Evolutionary conservation across 768 basidiomycete genomes (phyloP), one percentile per base, ranked within the genome.

Genomic region (Galerina sulciceps): DNA sequence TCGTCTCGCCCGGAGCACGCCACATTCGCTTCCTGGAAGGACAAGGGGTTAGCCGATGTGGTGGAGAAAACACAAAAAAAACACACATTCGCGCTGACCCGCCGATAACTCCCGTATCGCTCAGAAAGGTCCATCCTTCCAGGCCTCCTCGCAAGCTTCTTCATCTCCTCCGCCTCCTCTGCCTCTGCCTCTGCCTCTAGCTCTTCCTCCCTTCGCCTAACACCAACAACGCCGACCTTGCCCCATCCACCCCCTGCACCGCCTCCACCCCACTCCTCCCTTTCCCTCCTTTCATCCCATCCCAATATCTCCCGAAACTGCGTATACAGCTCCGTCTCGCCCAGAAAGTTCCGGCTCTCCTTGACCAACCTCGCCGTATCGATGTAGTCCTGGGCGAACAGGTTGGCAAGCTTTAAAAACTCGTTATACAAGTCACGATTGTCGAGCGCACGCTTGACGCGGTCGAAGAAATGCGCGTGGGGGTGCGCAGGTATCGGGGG

Each of bases 1-100:
- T 94, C 92, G 67, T 99, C 97, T 14, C 97, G 90, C 2, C 97
- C 97, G 2, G 96, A 92, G 69, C 97, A 99, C 0, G 89, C 79
- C 13, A 96, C 88, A 53, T 89, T 89, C 55, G 86, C 85, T 73
- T 96, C 96, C 94, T 97, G 66, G 6, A 10, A 35, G 11, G n/a
- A n/a, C n/a, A n/a, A n/a, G 53, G 14, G 46, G n/a, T 11, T 47
- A 38, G 14, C 34, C 45, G 18, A 22, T 18, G 10, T 26, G 45
- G 5, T 34, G 50, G 35, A 58, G 56, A 14, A 44, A 42, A 54
- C 23, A 53, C 54, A 34, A 23, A 22, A 35, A 11, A 9, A 14
- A 83, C 93, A 68, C 67, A 96, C 96, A 44, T 79, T 80, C 51
- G 83, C 76, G 41, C 96, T 93, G 51, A 99, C 79, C 60, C 85